Percentiles rank a stretch among this genome's conserved stretches.
These are phyloP conservation scores for Edaphochlamys debaryana DNA, from an alignment of 139 green algal species.

Conservation along the genomic window DNA sequence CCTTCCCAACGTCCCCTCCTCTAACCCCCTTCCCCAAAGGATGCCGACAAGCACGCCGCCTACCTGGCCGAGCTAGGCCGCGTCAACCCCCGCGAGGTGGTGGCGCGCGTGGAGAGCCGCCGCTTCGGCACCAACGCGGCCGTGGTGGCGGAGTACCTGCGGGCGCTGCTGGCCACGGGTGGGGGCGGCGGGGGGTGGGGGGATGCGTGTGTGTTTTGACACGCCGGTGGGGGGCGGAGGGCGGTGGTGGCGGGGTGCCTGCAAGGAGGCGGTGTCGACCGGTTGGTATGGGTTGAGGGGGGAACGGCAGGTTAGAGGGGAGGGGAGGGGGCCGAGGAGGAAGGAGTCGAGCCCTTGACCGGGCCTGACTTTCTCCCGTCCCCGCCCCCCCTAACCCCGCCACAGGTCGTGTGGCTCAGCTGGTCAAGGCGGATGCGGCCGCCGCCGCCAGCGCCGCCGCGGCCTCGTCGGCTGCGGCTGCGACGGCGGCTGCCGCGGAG, in stretches of 20 bases:
- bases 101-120: slow-evolving; percentile 47
- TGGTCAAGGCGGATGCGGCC: not conserved
- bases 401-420: slow-evolving; percentile 12
- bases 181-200: not conserved
- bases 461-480: not conserved
- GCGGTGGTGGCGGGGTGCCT: not conserved
- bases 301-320: too few species aligned
- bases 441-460: not conserved
- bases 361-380: too few species aligned
- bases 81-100: slow-evolving; percentile 42
- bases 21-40: too few species aligned
- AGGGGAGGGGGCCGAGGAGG: too few species aligned
- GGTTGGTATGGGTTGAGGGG: too few species aligned
- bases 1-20: too few species aligned
- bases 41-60: slow-evolving; percentile 58
- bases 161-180: slow-evolving; percentile 80
- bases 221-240: not conserved
- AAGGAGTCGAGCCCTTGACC: too few species aligned
- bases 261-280: too few species aligned
- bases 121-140: slow-evolving; percentile 60
- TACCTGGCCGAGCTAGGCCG: slow-evolving; percentile 63
- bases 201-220: too few species aligned
- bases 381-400: too few species aligned
- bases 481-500: not conserved
- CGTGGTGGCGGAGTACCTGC: slow-evolving; percentile 89